Evolutionary conservation across 768 basidiomycete genomes (phyloP), one percentile per base, ranked within the genome.

Genomic region (Floccularia luteovirens): DNA sequence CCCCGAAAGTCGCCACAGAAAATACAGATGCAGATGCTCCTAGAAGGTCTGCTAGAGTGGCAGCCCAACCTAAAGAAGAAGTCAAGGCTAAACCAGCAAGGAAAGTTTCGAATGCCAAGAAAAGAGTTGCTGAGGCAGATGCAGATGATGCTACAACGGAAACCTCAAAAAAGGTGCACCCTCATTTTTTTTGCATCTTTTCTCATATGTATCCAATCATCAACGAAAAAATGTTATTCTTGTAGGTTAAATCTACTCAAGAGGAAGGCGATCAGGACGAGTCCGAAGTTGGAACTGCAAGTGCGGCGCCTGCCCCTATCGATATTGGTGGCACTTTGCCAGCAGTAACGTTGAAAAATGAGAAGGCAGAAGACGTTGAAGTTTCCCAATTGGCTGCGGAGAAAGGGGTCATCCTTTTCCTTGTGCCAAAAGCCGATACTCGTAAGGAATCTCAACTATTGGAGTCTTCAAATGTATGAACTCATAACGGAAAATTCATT

Each of bases 381-480:
- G 68, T 89, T 5, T 62, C 71, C 20, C 69, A 65, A 3, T 62
- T 93, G 28, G 69, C 79, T 2, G 65, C 66, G 21, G 81, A 90
- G 49, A 68, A 77, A 46, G 89, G 92, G 1, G 73, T 86, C 6
- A 74, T 97, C 23, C 58, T 97, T 43, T 92, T 90, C 66, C 63
- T 87, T 3, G 77, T 90, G 1, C 89, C 84, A 43, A 91, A 82
- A 61, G 89, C 85, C 30, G 87, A 90, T 63, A 90, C 87, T 14
- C 79, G 83, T 90, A 50, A 48, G 82, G 59, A 30, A 7, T 24
- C 12, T 19, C 16, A 8, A 7, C 36, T 21, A 2, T 23, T n/a
- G 8, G 12, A 12, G 27, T 20, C 13, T 36, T 20, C 35, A 19
- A n/a, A 34, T 23, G 5, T 22, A 14, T 19, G 32, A n/a, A n/a